Base-by-base conservation (phyloP, 2,329 filamentous ascomycete genomes). In the Dactylellina drechsleri region DNA sequence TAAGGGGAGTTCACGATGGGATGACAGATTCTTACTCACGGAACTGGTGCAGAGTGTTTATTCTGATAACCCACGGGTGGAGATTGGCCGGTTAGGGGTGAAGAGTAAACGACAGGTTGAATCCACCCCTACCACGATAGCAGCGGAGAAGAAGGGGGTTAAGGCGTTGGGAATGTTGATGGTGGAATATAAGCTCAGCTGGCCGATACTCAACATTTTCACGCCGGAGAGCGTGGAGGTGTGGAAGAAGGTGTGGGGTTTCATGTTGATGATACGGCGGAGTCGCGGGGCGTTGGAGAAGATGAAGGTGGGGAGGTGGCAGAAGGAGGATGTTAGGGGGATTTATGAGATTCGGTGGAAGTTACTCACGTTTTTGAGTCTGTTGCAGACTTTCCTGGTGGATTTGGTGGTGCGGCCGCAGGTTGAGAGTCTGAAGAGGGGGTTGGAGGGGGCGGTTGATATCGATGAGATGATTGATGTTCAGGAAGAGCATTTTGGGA, bases 1-100 rank as follows among this genome's bases (percentile, higher is more conserved):
- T 77, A 84, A 81, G 57, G 82, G 83, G 12, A 82, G 72, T 7
- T 15, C 85, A 83, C 80, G 81, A 80, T 97, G 93, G 93, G 89
- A 90, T 76, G 92, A 97, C 80, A 87, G 89, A 18, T 96, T 94
- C 79, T 85, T 91, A 0, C 83, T 97, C 28, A 95, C 91, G 0
- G 92, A 93, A 77, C 83, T 92, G 1, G 89, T 90, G 0, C 91
- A 92, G 70, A 89, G 89, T 66, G 88, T 91, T 0, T 93, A 92
- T 80, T 85, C 84, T 4, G 80, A 80, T 0, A 79, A 87, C 0
- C 78, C 82, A 0, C 82, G 83, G 1, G 81, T 91, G 0, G 87
- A 92, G 65, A 78, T 85, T 1, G 86, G 89, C 57, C 87, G 87
- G 18, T 82, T 97, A 7, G 50, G 74, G 12, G 78, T 79, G 66